Evolutionary conservation across 2,329 filamentous ascomycete genomes (phyloP).

Genomic region (Alternaria postmessia): DNA sequence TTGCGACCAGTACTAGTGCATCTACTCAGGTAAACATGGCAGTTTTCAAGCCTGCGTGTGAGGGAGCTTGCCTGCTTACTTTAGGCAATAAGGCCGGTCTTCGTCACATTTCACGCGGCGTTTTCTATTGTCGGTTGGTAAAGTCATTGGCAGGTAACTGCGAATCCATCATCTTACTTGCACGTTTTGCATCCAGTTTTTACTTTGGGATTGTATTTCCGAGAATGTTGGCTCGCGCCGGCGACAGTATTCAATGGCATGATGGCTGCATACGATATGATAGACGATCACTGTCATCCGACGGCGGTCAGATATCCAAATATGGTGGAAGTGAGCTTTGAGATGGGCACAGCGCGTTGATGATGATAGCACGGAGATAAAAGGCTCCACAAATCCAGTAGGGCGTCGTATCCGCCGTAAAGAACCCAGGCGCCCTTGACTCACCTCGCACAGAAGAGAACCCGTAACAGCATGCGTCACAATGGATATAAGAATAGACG

Average conservation of each 20-base stretch:
- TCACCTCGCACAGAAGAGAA: not conserved
- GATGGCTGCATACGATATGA: not conserved
- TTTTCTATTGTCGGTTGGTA: not conserved
- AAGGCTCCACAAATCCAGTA: not conserved
- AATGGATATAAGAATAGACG: too few species aligned
- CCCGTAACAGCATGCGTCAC: not conserved
- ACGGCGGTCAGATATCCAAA: not conserved
- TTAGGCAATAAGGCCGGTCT: not conserved
- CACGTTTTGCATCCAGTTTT: conserved; percentile 35
- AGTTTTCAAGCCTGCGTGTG: too few species aligned
- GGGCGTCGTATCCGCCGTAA: not conserved
- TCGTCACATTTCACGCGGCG: not conserved
- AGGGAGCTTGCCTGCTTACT: not conserved
- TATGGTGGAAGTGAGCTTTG: not conserved
- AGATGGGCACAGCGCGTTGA: not conserved
- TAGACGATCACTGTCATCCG: not conserved
- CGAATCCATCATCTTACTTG: conserved; percentile 21
- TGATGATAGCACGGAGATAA: not conserved
- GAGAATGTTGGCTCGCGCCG: not conserved
- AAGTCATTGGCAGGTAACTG: not conserved
- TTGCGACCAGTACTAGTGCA: not conserved
- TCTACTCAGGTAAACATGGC: not conserved
- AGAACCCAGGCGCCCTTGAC: not conserved
- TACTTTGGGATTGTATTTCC: conserved; percentile 13
- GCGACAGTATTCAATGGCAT: not conserved